These are phyloP conservation scores for Paramecium biaurelia DNA, from an alignment of 73 alveolate genomes.

Conservation along the genomic window DNA sequence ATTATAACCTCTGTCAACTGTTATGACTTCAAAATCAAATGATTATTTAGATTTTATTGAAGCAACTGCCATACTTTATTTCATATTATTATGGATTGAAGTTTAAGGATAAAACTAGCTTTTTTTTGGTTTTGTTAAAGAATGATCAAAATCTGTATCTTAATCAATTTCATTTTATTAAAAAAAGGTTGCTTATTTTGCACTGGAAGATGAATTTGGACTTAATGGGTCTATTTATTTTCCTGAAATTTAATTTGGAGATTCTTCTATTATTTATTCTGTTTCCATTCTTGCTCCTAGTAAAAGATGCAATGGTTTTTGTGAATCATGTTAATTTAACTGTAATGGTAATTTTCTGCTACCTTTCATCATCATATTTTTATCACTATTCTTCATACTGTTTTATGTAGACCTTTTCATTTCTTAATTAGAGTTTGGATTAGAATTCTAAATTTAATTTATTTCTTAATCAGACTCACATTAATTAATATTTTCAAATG, in stretches of 20 bases:
- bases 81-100: background rate
- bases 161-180: background rate
- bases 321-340: background rate
- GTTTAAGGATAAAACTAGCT: background rate
- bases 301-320: background rate
- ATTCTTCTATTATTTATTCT: background rate
- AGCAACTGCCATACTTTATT: background rate
- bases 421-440: background rate
- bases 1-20: slow-evolving; percentile 33
- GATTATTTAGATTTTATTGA: background rate
- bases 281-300: background rate
- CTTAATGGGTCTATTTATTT: background rate
- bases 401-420: background rate
- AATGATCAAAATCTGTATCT: background rate
- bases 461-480: background rate
- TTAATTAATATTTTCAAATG: background rate
- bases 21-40: background rate
- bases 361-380: background rate
- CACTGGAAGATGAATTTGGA: background rate
- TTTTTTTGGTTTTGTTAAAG: background rate
- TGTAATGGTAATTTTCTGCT: background rate
- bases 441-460: background rate
- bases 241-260: background rate
- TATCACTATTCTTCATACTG: background rate
- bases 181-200: background rate